These are phyloP conservation scores for Diaporthe batatas DNA, from an alignment of 2,329 filamentous ascomycete genomes.

Conservation along the genomic window DNA sequence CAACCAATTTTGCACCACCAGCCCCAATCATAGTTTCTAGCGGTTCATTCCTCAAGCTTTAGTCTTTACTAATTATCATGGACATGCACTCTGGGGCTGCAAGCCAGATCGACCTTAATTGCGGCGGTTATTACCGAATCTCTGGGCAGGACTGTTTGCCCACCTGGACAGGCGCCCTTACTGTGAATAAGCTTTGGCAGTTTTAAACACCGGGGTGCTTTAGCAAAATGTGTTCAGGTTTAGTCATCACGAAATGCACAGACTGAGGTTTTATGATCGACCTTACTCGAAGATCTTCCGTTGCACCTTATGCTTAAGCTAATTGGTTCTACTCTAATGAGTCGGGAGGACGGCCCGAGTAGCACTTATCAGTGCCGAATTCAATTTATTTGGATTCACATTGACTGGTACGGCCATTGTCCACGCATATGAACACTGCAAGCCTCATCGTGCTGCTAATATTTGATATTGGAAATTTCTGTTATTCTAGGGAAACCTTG, in stretches of 20 bases:
- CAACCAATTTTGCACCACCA: conserved; percentile 10
- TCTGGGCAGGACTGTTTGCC: conserved; percentile 21
- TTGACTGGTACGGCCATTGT: neutral
- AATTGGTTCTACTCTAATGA: neutral
- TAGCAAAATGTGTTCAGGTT: too few species aligned
- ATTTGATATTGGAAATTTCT: neutral
- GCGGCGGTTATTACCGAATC: conserved; percentile 4
- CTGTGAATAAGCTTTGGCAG: conserved; percentile 16
- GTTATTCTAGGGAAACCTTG: too few species aligned
- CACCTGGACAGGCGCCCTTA: neutral
- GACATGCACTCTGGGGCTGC: neutral
- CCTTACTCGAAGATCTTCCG: neutral
- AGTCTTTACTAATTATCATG: neutral
- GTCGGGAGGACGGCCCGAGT: neutral
- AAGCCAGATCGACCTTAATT: neutral
- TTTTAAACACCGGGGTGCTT: neutral
- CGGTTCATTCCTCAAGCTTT: neutral
- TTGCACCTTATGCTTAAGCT: neutral
- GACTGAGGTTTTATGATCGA: neutral
- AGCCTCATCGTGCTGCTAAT: neutral
- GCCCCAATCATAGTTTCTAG: neutral
- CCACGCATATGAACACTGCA: neutral
- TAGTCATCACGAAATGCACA: neutral
- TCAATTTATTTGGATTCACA: neutral
- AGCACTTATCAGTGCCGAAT: neutral